Evolutionary conservation across 2,329 filamentous ascomycete genomes (phyloP), one percentile per base, ranked within the genome.

Genomic region (Trichoderma atroviride): DNA sequence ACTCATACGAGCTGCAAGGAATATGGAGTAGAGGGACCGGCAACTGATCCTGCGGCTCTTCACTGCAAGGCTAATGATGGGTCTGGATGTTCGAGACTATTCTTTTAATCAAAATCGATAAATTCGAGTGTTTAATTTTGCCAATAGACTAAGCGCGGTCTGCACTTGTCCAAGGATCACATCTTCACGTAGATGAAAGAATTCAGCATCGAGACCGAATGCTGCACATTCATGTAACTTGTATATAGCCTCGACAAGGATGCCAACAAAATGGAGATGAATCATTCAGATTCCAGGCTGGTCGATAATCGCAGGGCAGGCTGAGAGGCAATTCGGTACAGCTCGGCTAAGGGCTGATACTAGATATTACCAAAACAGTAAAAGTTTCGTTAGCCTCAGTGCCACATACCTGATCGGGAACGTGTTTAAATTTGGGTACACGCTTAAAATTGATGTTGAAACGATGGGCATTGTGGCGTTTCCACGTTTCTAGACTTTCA

Each of bases 1-100:
- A 33, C 63, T 66, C 61, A 35, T 64, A 64, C 61, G 61, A 56
- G 61, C 52, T 31, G 55, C 35, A 56, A 19, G 35, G 10, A 56
- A 43, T 43, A 53, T 64, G 61, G 61, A 64, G 61, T 37, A 56
- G 19, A 13, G 13, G 40, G 52, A 56, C 52, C 27, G 29, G 52
- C 52, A 57, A 35, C 22, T n/a, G 52, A 33, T 31, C 43, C 47
- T 43, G 53, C n/a, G 64, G 43, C 55, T 67, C 53, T 27, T 67
- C 27, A 52, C 57, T 9, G 59, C 33, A 22, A 59, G 27, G 7
- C 24, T 13, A 66, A 35, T 13, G 33, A 67, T 57, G 62, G 53
- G 40, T 40, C 55, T 40, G 33, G 24, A 16, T 22, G 31, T 4
- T 40, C 22, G 43, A 27, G 31, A 22, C 24, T 33, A 37, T 31